phyloP scores from a whole-genome alignment of 116 monocot species.

The Dioscorea cayenensis region DNA sequence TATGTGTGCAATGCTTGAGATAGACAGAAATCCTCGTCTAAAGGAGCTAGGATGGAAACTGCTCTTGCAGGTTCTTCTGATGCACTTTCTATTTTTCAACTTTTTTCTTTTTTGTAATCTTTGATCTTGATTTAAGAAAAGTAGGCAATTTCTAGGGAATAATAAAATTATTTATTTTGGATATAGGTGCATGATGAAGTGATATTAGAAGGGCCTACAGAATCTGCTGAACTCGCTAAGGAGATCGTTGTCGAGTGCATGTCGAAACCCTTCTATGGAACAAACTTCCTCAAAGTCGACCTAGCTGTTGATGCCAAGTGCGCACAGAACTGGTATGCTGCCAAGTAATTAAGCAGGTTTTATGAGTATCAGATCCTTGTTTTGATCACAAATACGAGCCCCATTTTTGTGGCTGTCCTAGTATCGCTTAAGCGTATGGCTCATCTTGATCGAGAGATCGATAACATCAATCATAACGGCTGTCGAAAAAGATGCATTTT shows the following conservation, averaged over 20 bases:
- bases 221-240: conserved; percentile 82
- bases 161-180: background rate
- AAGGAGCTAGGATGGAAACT: conserved; percentile 86
- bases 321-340: conserved; percentile 91
- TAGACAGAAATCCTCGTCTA: conserved; percentile 58
- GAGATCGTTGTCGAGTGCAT: conserved; percentile 87
- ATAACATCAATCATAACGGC: too few relatives aligned
- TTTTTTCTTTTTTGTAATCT: background rate
- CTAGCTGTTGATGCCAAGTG: conserved; percentile 87
- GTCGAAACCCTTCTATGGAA: conserved; percentile 87
- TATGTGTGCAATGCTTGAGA: conserved; percentile 98
- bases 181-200: conserved; percentile 95
- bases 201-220: conserved; percentile 87
- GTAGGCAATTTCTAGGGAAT: background rate
- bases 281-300: conserved; percentile 68
- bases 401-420: too few relatives aligned
- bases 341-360: conserved; percentile 36
- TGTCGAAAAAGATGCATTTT: too few relatives aligned
- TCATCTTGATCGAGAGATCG: too few relatives aligned
- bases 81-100: conserved; percentile 1
- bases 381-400: too few relatives aligned
- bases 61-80: conserved; percentile 65
- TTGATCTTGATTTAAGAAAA: background rate
- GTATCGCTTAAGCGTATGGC: too few relatives aligned
- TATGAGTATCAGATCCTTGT: too few relatives aligned